Evolutionary conservation across 2,329 filamentous ascomycete genomes (phyloP).

Genomic region (Alternaria tenuissima): DNA sequence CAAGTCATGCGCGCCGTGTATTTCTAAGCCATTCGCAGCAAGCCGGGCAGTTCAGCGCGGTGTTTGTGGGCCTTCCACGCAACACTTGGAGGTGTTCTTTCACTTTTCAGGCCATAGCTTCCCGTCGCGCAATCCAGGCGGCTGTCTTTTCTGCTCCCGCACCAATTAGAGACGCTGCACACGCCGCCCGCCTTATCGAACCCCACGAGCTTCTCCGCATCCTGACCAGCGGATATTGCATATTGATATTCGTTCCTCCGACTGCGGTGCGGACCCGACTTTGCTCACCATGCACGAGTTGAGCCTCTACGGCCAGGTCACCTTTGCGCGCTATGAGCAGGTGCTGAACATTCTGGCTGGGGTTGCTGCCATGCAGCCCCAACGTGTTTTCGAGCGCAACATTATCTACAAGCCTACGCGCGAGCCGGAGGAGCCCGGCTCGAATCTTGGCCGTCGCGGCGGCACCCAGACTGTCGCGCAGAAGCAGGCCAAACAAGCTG

Average conservation of each 20-base stretch:
- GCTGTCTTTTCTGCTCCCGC: constrained; percentile 21
- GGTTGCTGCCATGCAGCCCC: constrained; percentile 68
- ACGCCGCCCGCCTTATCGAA: constrained; percentile 33
- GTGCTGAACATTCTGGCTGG: constrained; percentile 69
- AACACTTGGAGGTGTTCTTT: constrained; percentile 23
- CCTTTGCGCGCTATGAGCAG: constrained; percentile 65
- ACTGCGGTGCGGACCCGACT: constrained; percentile 19
- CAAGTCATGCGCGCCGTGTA: constrained; percentile 14
- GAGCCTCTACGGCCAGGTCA: constrained; percentile 67
- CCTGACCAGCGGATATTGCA: constrained; percentile 37
- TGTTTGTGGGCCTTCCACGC: constrained; percentile 26
- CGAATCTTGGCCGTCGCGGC: constrained; percentile 43
- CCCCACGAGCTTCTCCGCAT: constrained; percentile 35
- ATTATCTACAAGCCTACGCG: constrained; percentile 66
- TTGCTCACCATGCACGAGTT: constrained; percentile 66
- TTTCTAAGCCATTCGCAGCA: constrained; percentile 22
- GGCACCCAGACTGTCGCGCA: constrained; percentile 48
- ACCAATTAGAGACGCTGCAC: constrained; percentile 30
- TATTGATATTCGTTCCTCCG: constrained; percentile 31
- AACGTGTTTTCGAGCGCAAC: constrained; percentile 62
- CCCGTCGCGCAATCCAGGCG: constrained; percentile 23
- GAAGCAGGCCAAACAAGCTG: constrained; percentile 42
- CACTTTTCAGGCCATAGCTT: constrained; percentile 31
- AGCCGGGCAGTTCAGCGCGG: constrained; percentile 15
- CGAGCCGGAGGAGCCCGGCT: constrained; percentile 53